Conservation (phyloP, 2,329 filamentous ascomycete species). For the Monosporascus sp. region DNA sequence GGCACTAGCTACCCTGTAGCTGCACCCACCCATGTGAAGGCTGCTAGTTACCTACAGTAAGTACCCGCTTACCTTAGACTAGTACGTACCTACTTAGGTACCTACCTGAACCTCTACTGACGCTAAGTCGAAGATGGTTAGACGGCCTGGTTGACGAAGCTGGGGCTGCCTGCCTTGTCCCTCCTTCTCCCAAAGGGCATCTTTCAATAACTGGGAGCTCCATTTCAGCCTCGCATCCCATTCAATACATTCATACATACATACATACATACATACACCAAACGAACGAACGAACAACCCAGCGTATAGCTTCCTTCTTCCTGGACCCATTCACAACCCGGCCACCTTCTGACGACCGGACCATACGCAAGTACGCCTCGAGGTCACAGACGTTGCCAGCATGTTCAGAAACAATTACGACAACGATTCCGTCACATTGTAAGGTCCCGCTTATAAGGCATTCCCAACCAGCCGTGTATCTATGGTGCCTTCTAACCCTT, state of each 20-base stretch:
- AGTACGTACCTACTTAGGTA: background rate
- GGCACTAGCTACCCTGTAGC: background rate
- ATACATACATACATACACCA: background rate
- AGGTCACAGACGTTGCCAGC: conserved; percentile 30
- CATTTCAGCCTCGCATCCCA: background rate
- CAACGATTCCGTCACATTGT: conserved; percentile 99
- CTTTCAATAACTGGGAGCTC: background rate
- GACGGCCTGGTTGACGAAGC: conserved; percentile 2
- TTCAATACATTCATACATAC: background rate
- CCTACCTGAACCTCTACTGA: background rate
- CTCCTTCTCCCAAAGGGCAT: background rate
- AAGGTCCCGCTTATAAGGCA: conserved; percentile 34
- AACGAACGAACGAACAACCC: background rate
- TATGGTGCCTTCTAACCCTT: conserved; percentile 13
- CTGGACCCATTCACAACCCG: background rate
- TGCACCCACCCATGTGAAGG: background rate
- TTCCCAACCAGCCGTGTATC: conserved; percentile 4
- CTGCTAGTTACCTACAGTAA: background rate
- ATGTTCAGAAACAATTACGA: conserved; percentile 99
- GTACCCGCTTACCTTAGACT: background rate
- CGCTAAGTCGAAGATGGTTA: background rate
- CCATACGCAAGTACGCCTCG: background rate
- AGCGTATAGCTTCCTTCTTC: background rate
- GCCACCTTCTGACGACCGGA: background rate
- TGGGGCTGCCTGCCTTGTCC: conserved; percentile 5